Base-by-base conservation (phyloP, 2,329 filamentous ascomycete species). In the Lojkania enalia region DNA sequence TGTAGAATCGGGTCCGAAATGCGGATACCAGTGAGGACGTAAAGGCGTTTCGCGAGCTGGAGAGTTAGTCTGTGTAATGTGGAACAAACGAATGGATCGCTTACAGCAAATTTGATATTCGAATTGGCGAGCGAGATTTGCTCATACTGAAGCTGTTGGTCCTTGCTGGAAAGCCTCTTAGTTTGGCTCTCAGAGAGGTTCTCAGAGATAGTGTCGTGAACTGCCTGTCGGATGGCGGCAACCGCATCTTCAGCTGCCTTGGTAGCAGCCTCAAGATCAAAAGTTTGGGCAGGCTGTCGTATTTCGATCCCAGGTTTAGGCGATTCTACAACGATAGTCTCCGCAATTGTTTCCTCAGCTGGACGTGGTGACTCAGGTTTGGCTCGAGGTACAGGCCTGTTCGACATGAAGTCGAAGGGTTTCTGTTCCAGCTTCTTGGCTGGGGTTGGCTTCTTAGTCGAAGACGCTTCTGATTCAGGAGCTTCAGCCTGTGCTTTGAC, bases 21-120 rank as follows among this genome's bases (percentile, higher is more conserved):
- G 47, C 82, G 80, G 49, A 84, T 81, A 49, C 89, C 88, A n/a
- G 86, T 91, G 48, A 95, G 77, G 67, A 94, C 87, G 67, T 86
- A 83, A 49, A 90, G 74, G 47, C 89, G 85, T 73, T 96, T 95
- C 60, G 85, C 74, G 54, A 94, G 78, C 91, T 96, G 16, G 21
- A 44, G 48, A 60, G 39, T 63, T 49, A 40, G 39, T 39, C 23
- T 23, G 14, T 35, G 20, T 6, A 42, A 60, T 27, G 35, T n/a
- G 15, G 38, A 38, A 48, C 39, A 47, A 39, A 19, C 7, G 27
- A 13, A 23, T 13, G 15, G 16, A 7, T 12, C 7, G 36, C 66
- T 59, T 64, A 70, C 68, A 23, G 66, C 65, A 20, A 70, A 70
- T 33, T 70, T 70, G 46, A 69, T 31, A 12, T 44, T 44, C 14